Percentiles rank a stretch among this genome's conserved stretches.
These are phyloP conservation scores for Musa balbisiana DNA, from an alignment of 202 grass and related monocot genomes.

Conservation along the genomic window DNA sequence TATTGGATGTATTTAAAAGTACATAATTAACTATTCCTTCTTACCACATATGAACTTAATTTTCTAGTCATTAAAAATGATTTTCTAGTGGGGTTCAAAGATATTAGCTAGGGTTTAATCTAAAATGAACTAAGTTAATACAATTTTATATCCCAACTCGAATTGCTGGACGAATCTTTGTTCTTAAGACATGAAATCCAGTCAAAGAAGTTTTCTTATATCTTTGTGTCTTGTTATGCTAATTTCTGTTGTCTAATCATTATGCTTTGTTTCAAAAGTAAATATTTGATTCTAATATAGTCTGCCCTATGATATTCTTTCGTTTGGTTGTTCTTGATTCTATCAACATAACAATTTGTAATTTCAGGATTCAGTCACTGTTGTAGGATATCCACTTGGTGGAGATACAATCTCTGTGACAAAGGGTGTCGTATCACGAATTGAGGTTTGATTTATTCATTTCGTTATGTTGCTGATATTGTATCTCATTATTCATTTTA, in stretches of 20 bases:
- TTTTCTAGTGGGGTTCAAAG: too few relatives aligned
- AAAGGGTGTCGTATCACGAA: constrained; percentile 95
- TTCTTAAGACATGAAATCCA: too few relatives aligned
- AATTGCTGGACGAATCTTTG: too few relatives aligned
- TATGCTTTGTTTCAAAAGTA: neutral
- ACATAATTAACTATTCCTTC: too few relatives aligned
- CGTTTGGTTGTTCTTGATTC: neutral
- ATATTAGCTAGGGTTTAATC: too few relatives aligned
- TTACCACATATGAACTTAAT: too few relatives aligned
- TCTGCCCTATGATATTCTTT: neutral
- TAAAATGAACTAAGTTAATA: too few relatives aligned
- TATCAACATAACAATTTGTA: neutral
- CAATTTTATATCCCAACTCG: too few relatives aligned
- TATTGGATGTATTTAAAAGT: too few relatives aligned
- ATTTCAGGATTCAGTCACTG: constrained; percentile 71
- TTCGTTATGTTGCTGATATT: neutral
- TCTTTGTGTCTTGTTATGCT: neutral
- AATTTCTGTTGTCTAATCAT: neutral
- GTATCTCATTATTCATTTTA: too few relatives aligned
- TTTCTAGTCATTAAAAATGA: too few relatives aligned
- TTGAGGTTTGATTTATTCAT: constrained; percentile 71
- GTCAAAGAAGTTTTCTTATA: too few relatives aligned
- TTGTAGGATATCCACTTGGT: constrained; percentile 97
- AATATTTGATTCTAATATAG: neutral
- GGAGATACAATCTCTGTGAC: constrained; percentile 99